Evolutionary conservation across 805 yeast species (phyloP).

Genomic region (Zygotorulaspora sp.): DNA sequence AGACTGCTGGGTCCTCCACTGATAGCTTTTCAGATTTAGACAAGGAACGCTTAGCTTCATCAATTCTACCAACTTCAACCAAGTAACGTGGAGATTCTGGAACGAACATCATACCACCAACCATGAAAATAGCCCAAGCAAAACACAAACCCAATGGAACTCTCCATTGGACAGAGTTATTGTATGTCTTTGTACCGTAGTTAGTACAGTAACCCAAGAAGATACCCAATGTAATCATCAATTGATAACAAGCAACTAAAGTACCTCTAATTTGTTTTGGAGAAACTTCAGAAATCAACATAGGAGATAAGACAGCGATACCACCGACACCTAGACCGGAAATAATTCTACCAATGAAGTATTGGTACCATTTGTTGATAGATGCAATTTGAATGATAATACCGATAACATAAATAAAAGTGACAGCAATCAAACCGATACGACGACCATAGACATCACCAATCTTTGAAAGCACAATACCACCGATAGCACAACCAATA

Average conservation of each 20-base stretch:
- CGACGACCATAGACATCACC: slow-evolving; percentile 68
- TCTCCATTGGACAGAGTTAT: slow-evolving; percentile 75
- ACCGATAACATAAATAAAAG: slow-evolving; percentile 63
- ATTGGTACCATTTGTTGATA: neutral
- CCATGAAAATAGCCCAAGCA: slow-evolving; percentile 42
- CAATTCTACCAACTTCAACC: slow-evolving; percentile 49
- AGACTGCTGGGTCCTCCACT: slow-evolving; percentile 51
- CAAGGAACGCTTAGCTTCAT: slow-evolving; percentile 57
- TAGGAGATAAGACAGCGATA: slow-evolving; percentile 69
- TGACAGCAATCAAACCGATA: slow-evolving; percentile 54
- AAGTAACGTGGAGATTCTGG: slow-evolving; percentile 74
- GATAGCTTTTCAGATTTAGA: slow-evolving; percentile 55
- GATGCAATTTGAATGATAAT: neutral
- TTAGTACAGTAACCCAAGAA: slow-evolving; percentile 72
- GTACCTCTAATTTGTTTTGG: slow-evolving; percentile 71
- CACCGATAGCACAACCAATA: slow-evolving; percentile 72
- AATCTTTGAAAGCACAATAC: slow-evolving; percentile 50
- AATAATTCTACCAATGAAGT: neutral
- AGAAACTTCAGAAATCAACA: slow-evolving; percentile 65
- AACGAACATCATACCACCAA: slow-evolving; percentile 43
- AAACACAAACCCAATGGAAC: slow-evolving; percentile 59
- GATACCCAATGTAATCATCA: slow-evolving; percentile 67
- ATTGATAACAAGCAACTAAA: slow-evolving; percentile 63
- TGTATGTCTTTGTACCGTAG: slow-evolving; percentile 55
- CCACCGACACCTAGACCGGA: slow-evolving; percentile 73